These are phyloP conservation scores for Aspergillus kassunensis DNA, from an alignment of 495 filamentous ascomycete species.

Conservation along the genomic window DNA sequence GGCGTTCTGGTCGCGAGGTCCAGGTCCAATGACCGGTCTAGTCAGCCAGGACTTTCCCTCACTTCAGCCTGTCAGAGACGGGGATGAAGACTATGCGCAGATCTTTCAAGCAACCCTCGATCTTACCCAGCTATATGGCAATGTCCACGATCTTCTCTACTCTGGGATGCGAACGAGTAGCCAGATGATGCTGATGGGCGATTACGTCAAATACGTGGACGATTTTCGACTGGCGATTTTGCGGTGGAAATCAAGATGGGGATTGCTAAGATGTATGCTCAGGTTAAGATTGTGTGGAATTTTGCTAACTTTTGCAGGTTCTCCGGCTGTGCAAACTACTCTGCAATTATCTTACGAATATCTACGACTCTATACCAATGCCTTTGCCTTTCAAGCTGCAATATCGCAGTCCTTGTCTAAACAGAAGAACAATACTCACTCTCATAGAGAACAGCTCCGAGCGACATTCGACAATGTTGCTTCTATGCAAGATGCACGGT, in stretches of 20 bases:
- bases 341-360: conserved; percentile 62
- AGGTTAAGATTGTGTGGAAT: neutral
- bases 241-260: conserved; percentile 62
- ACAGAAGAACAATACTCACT: conserved; percentile 31
- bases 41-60: conserved; percentile 60
- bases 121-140: conserved; percentile 62
- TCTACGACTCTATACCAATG: conserved; percentile 60
- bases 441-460: conserved; percentile 40
- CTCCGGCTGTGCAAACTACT: conserved; percentile 52
- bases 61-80: conserved; percentile 45
- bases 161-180: conserved; percentile 60
- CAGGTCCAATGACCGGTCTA: conserved; percentile 58
- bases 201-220: conserved; percentile 65
- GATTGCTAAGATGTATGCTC: conserved; percentile 50
- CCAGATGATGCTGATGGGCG: conserved; percentile 60
- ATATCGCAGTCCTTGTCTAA: conserved; percentile 54
- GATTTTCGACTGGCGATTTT: conserved; percentile 60
- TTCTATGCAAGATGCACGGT: conserved; percentile 56
- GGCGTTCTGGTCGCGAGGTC: conserved; percentile 63
- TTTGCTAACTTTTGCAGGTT: conserved; percentile 39
- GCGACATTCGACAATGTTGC: conserved; percentile 50
- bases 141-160: conserved; percentile 64
- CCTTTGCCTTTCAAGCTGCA: conserved; percentile 64
- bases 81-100: conserved; percentile 57
- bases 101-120: conserved; percentile 62